Conservation (phyloP, 75 land plant genomes). For the Ceratopteris richardii region DNA sequence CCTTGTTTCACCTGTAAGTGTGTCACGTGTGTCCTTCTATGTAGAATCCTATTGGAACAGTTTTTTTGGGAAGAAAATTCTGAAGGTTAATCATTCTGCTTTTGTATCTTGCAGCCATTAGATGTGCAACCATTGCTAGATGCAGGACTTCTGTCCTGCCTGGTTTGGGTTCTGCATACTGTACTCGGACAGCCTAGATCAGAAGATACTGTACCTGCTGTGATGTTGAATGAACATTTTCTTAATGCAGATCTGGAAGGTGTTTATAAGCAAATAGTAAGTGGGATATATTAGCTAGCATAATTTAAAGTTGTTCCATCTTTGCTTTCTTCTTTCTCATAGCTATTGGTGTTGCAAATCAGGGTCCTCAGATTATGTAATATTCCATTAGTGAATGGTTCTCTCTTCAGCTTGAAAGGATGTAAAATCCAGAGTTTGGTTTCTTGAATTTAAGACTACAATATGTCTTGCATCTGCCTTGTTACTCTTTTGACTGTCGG, state of each 20-base stretch:
- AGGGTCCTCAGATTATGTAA: no score
- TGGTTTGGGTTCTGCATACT: conserved; percentile 66
- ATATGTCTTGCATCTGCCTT: no score
- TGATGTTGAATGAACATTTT: neutral
- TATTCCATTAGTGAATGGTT: no score
- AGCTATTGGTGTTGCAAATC: neutral
- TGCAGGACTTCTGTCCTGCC: conserved; percentile 92
- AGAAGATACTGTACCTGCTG: neutral
- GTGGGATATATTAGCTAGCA: no score
- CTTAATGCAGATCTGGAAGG: neutral
- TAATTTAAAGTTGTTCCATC: neutral
- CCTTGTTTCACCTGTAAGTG: conserved; percentile 80
- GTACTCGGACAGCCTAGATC: conserved; percentile 23
- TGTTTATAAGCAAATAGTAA: neutral
- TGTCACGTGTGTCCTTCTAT: no score
- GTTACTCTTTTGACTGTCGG: no score
- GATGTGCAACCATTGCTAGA: conserved; percentile 94
- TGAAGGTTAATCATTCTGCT: no score
- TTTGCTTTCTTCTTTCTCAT: neutral
- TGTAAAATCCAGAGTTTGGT: no score
- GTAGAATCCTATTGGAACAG: no score
- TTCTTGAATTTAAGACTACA: no score
- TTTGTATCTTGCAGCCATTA: conserved; percentile 69
- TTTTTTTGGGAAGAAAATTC: no score
- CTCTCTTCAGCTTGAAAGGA: no score